Conservation (phyloP, 2,329 filamentous ascomycete genomes). For the Coniochaeta pulveracea region DNA sequence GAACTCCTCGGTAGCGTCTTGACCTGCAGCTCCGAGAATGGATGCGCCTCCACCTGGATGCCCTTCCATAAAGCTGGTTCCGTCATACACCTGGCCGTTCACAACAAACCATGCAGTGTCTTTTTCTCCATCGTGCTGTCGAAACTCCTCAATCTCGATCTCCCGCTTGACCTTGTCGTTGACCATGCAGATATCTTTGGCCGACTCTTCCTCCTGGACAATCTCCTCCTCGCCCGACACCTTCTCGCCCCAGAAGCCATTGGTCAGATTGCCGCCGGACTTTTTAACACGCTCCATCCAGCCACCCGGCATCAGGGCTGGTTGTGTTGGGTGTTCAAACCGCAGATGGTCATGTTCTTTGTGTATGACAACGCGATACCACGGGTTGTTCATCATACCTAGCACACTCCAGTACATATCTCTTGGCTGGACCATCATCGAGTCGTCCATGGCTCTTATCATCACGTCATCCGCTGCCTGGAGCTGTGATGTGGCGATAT, state of each 20-base stretch:
- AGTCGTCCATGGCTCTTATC: constrained; percentile 81
- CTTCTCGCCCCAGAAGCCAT: constrained; percentile 77
- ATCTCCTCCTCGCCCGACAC: constrained; percentile 37
- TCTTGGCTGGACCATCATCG: constrained; percentile 73
- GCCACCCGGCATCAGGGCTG: constrained; percentile 63
- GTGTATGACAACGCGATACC: constrained; percentile 73
- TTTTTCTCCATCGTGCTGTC: constrained; percentile 50
- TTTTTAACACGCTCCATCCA: constrained; percentile 94
- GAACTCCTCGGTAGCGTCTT: constrained; percentile 81
- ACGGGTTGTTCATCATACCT: constrained; percentile 97
- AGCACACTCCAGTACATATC: constrained; percentile 96
- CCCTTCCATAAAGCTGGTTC: constrained; percentile 64
- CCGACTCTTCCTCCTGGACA: constrained; percentile 31
- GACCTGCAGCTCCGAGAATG: constrained; percentile 70
- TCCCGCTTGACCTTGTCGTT: constrained; percentile 50
- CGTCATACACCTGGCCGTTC: constrained; percentile 81
- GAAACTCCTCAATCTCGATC: constrained; percentile 63
- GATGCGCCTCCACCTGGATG: constrained; percentile 83
- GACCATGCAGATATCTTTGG: constrained; percentile 65
- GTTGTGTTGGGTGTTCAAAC: constrained; percentile 85
- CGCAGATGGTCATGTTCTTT: constrained; percentile 52
- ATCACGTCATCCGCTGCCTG: constrained; percentile 59
- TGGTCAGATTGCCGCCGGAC: constrained; percentile 64
- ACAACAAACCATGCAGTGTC: constrained; percentile 74
- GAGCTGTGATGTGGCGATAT: constrained; percentile 53